Percentiles rank a stretch among this genome's conserved stretches.
These are phyloP conservation scores for Tolypocladium ovalisporum DNA, from an alignment of 2,329 filamentous ascomycete species.

Conservation along the genomic window DNA sequence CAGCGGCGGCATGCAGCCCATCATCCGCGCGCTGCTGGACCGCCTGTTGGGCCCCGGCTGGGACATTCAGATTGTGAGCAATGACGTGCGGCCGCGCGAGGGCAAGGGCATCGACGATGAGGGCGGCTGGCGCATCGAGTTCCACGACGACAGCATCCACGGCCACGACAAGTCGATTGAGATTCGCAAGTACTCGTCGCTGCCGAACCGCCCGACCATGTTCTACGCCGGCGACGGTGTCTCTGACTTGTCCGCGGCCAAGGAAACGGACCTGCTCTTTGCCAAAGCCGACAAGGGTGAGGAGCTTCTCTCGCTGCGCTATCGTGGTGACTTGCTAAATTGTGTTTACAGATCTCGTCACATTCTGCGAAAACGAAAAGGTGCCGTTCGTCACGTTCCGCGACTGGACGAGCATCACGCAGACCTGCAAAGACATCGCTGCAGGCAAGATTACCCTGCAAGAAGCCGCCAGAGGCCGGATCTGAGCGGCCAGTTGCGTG, in stretches of 20 bases:
- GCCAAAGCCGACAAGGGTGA: constrained; percentile 81
- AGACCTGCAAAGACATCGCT: constrained; percentile 66
- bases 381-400: constrained; percentile 83
- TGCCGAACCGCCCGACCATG: constrained; percentile 69
- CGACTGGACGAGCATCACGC: constrained; percentile 70
- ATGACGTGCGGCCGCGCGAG: constrained; percentile 56
- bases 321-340: constrained; percentile 2
- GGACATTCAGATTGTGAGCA: constrained; percentile 84
- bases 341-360: constrained; percentile 58
- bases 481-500: constrained; percentile 9
- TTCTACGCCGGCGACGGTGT: constrained; percentile 96
- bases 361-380: constrained; percentile 72
- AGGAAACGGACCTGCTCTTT: constrained; percentile 87
- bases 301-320: constrained; percentile 10
- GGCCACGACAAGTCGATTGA: constrained; percentile 96
- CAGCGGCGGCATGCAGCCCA: constrained; percentile 83
- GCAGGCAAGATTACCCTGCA: constrained; percentile 60
- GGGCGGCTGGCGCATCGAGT: constrained; percentile 79
- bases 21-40: constrained; percentile 75
- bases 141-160: constrained; percentile 78
- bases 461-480: constrained; percentile 49
- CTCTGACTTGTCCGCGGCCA: constrained; percentile 81
- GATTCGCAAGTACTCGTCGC: constrained; percentile 72
- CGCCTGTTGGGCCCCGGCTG: constrained; percentile 69
- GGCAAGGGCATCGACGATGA: constrained; percentile 67